Evolutionary conservation across 192 early-diverging fungal genomes (phyloP), one percentile per base, ranked within the genome.

Genomic region (Chytriomyces confervae): DNA sequence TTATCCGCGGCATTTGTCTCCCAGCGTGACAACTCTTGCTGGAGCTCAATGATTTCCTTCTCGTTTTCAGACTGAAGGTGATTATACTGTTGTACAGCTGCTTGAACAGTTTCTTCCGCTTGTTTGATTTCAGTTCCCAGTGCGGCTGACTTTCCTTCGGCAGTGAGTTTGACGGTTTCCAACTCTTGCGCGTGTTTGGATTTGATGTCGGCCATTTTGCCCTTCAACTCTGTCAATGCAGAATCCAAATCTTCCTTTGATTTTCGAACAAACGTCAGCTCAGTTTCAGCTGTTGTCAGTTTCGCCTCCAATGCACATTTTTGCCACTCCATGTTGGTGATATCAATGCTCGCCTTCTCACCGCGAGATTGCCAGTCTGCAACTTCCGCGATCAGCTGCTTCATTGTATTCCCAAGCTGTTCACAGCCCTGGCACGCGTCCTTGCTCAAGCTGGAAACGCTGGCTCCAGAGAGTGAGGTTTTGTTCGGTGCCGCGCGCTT

Each of bases 271-370:
- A 46, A 43, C 8, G 2, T 23, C 29, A 63, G 7, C 62, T 74
- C 72, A 6, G 18, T 18, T 49, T 61, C 53, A 9, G 44, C 20
- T 29, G 60, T 45, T 66, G 64, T 76, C 24, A 76, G 9, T 50
- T 66, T 66, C 11, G 64, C 64, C 61, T 76, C 74, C 11, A 76
- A 63, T 24, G 61, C 62, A 48, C 50, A 66, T 36, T 76, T 76
- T 66, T 76, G 74, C 63, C 61, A 76, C 47, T 76, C 74, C 1
- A 66, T 66, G 63, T 76, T 66, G 11, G 62, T 66, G 11, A 76
- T 18, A 29, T 76, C 74, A 23, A 66, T 62, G 10, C 50, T n/a
- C 18, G 63, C 74, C 27, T 76, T 76, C 7, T 76, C 74, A 23
- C 63, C 64, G 0, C 63, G 74, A 8, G 64, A 53, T 36, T 76